Base-by-base conservation (phyloP, 805 yeast genomes). In the Lachancea nothofagi region DNA sequence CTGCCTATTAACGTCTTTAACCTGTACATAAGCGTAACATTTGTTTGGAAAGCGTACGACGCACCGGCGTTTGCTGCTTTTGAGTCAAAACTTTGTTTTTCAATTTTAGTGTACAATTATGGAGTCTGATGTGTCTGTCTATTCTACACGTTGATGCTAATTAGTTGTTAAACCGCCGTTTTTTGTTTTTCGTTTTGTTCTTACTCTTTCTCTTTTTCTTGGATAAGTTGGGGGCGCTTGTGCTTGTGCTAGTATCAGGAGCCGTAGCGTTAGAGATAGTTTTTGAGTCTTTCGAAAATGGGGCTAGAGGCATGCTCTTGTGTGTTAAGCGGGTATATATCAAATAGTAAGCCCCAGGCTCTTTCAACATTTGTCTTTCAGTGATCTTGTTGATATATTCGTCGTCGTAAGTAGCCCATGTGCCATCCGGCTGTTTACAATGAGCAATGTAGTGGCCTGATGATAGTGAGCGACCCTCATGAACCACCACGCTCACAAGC, bases 361-460 rank as follows among this genome's bases (percentile, higher is more conserved):
- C 95, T 48, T 77, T 76, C 47, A 87, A 67, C 3, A 86, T 96
- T 32, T 75, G 78, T 41, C 75, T 70, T 53, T 85, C 93, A 25
- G 80, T 71, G 39, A 85, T 78, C 43, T 70, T 71, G 54, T 85
- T 83, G 49, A 86, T 78, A 54, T 81, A 78, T 54, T 93, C 98
- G 59, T 93, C 98, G 58, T 93, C 97, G 61, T 90, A 93, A 7
- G 87, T 80, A 21, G 87, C 80, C 98, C 97, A 93, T 2, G 82
- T 65, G 2, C 88, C 90, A 62, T 85, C 93, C 1, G 97, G 95
- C 62, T 89, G 96, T 46, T 83, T 75, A 57, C 96, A 85, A 57
- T 85, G 87, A 1, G 95, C 84, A 43, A 88, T 76, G 55, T 93
- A 93, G 62, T 93, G 98, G 3, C 98, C 98, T 3, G 93, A 80